These are phyloP conservation scores for Trichoderma endophyticum DNA, from an alignment of 2,329 filamentous ascomycete species.

Conservation along the genomic window DNA sequence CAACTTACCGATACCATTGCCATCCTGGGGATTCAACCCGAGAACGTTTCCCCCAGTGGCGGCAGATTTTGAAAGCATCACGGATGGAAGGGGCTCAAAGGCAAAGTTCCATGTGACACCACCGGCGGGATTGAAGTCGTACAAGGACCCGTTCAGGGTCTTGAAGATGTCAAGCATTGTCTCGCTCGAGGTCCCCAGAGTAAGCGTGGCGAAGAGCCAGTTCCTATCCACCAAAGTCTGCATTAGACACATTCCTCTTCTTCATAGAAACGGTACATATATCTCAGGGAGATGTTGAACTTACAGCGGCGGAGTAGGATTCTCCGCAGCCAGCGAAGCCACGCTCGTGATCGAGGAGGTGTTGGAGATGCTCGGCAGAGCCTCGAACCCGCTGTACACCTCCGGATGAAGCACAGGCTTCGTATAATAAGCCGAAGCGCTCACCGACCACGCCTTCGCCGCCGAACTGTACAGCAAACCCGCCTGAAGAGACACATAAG, in stretches of 20 bases:
- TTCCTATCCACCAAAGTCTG: not conserved
- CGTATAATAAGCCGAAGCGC: constrained; percentile 21
- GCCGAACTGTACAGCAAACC: constrained; percentile 23
- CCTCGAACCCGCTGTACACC: not conserved
- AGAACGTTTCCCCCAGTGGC: not conserved
- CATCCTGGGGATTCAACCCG: not conserved
- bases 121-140: not conserved
- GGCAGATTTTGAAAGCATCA: not conserved
- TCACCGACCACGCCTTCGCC: constrained; percentile 20
- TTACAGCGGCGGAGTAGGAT: not conserved
- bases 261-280: not conserved
- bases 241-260: not conserved
- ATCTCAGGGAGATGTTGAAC: not conserved
- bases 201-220: constrained; percentile 1
- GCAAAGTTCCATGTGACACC: constrained; percentile 6
- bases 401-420: constrained; percentile 18
- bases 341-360: not conserved
- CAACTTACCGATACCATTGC: constrained; percentile 3
- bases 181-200: constrained; percentile 2
- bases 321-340: not conserved
- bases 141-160: not conserved
- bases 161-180: constrained; percentile 2
- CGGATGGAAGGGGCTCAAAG: constrained; percentile 1
- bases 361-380: not conserved
- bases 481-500: constrained; percentile 24